These are phyloP conservation scores for Alternaria consortialis DNA, from an alignment of 2,329 filamentous ascomycete species.

Conservation along the genomic window DNA sequence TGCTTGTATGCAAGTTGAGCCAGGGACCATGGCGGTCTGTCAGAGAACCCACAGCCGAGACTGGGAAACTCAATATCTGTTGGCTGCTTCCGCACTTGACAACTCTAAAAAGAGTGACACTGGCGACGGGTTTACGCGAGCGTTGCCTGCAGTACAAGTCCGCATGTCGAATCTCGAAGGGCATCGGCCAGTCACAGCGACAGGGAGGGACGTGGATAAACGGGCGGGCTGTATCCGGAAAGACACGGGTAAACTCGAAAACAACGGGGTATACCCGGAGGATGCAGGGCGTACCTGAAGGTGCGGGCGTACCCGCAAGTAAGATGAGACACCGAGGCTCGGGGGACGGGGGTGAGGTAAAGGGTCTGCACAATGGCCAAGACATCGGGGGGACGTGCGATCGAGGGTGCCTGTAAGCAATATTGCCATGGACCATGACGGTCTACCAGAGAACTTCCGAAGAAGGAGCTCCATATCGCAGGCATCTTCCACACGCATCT, in stretches of 20 bases:
- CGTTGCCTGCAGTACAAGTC: slow-evolving; percentile 32
- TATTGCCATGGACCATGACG: slow-evolving; percentile 32
- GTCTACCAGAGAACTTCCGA: slow-evolving; percentile 28
- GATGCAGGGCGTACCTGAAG: slow-evolving; percentile 20
- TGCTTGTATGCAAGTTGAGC: slow-evolving; percentile 34
- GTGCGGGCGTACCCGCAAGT: slow-evolving; percentile 13
- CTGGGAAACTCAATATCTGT: slow-evolving; percentile 31
- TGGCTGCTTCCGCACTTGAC: slow-evolving; percentile 41
- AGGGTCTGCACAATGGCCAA: slow-evolving; percentile 21
- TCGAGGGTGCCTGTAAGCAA: slow-evolving; percentile 31
- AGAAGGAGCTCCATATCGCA: slow-evolving; percentile 29
- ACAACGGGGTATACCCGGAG: slow-evolving; percentile 10
- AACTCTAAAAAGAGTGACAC: slow-evolving; percentile 27
- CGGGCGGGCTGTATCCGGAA: slow-evolving; percentile 12
- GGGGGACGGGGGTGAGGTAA: slow-evolving; percentile 8
- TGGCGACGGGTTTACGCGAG: slow-evolving; percentile 30
- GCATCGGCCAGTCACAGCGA: neutral
- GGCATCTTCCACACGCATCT: slow-evolving; percentile 37
- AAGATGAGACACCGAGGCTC: slow-evolving; percentile 8
- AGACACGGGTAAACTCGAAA: slow-evolving; percentile 13
- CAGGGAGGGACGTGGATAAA: slow-evolving; percentile 2
- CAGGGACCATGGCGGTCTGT: slow-evolving; percentile 41
- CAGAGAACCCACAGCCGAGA: slow-evolving; percentile 20
- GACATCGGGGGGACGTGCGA: slow-evolving; percentile 21
- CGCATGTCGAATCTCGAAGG: slow-evolving; percentile 3